phyloP scores from a whole-genome alignment of 345 rosid genomes.

The Brassica rapa region DNA sequence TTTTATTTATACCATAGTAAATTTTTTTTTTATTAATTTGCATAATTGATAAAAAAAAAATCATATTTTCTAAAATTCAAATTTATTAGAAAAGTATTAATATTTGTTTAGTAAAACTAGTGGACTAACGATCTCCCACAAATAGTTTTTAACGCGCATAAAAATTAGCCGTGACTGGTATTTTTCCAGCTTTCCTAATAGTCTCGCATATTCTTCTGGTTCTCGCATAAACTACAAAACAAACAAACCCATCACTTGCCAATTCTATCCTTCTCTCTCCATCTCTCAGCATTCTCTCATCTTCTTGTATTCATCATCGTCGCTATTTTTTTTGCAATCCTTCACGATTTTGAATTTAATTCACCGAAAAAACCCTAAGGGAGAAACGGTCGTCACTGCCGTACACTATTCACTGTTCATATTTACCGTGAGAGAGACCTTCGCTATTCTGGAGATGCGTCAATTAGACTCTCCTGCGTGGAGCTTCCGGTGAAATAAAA shows the following conservation, averaged over 20 bases:
- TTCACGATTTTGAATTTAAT: constrained; percentile 5
- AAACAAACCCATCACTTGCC: constrained; percentile 38
- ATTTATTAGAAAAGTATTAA: background rate
- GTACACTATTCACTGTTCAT: background rate
- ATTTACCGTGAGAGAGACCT: background rate
- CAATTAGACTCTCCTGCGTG: constrained; percentile 13
- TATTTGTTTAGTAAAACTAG: background rate
- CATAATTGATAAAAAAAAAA: no score
- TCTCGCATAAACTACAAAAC: constrained; percentile 1
- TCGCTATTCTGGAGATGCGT: constrained; percentile 31
- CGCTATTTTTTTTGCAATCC: background rate
- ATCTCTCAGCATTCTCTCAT: constrained; percentile 19
- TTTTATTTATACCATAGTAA: background rate
- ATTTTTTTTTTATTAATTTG: background rate
- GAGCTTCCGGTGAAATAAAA: constrained; percentile 32
- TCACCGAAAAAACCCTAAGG: constrained; percentile 10
- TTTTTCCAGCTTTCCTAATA: background rate
- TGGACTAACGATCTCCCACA: background rate
- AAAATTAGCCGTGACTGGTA: background rate
- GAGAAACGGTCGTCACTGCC: background rate
- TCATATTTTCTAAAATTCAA: no score
- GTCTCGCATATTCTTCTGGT: constrained; percentile 12
- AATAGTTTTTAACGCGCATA: background rate
- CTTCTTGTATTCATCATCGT: background rate
- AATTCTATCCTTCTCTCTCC: constrained; percentile 24